These are phyloP conservation scores for Goffeauzyma gilvescens DNA, from an alignment of 768 basidiomycete species.

Conservation along the genomic window DNA sequence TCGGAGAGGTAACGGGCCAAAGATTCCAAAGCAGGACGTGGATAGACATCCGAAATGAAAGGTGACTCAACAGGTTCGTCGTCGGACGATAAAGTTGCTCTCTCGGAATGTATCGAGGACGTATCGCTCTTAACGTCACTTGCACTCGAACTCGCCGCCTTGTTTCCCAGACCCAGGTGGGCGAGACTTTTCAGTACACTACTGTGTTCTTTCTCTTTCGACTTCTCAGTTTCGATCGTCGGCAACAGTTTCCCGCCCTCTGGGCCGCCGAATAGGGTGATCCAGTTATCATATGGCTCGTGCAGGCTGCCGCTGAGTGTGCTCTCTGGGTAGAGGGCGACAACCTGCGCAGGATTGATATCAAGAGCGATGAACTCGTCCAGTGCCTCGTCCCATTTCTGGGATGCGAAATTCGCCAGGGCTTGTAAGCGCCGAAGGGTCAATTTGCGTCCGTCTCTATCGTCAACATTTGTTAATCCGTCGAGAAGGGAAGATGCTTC, in stretches of 20 bases:
- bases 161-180: constrained; percentile 10
- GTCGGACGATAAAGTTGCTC: too few species aligned
- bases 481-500: constrained; percentile 67
- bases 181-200: constrained; percentile 10
- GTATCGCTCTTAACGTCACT: too few species aligned
- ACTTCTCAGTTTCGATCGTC: constrained; percentile 26
- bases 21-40: constrained; percentile 49
- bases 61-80: too few species aligned
- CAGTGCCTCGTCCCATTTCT: constrained; percentile 57
- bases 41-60: too few species aligned
- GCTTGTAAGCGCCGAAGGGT: too few species aligned
- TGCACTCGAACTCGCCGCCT: constrained; percentile 1
- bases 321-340: constrained; percentile 62
- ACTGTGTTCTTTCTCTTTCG: constrained; percentile 33
- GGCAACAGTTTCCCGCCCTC: constrained; percentile 25
- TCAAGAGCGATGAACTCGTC: constrained; percentile 74
- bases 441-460: constrained; percentile 60
- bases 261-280: constrained; percentile 60
- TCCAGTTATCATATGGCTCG: constrained; percentile 52
- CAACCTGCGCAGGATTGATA: constrained; percentile 79
- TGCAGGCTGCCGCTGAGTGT: constrained; percentile 59
- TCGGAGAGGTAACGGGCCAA: constrained; percentile 75
- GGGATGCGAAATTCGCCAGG: constrained; percentile 51
- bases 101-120: too few species aligned
- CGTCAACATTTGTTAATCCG: too few species aligned